Evolutionary conservation across 495 filamentous ascomycete genomes (phyloP).

Genomic region (Trichocladium antarcticum): DNA sequence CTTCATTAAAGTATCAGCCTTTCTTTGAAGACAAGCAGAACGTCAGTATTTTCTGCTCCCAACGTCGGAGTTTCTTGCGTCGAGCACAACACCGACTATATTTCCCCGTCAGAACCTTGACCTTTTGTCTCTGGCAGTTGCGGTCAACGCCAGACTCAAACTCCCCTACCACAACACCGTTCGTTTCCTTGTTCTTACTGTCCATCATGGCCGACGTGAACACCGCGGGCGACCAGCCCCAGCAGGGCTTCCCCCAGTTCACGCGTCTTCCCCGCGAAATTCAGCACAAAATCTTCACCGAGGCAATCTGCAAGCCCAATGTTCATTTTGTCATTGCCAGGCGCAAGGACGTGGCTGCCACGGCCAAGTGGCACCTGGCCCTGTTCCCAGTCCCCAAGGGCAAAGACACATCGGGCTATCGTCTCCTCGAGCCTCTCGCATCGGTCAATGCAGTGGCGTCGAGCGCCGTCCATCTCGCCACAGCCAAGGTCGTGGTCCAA

Average conservation of each 20-base stretch:
- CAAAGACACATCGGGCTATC: conserved; percentile 5
- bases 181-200: too few species aligned
- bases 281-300: conserved; percentile 8
- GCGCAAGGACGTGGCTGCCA: background rate
- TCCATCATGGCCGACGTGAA: too few species aligned
- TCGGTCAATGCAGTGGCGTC: background rate
- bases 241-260: background rate
- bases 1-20: too few species aligned
- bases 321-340: conserved; percentile 4
- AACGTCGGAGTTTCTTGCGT: too few species aligned
- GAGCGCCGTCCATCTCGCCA: background rate
- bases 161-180: too few species aligned
- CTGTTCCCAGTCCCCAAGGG: background rate
- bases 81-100: too few species aligned
- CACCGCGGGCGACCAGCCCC: background rate
- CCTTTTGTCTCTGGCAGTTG: too few species aligned
- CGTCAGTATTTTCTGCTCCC: too few species aligned
- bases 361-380: background rate
- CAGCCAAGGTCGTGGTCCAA: too few species aligned
- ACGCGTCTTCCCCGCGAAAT: conserved; percentile 5
- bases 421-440: background rate
- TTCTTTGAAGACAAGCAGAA: too few species aligned
- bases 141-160: too few species aligned
- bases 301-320: conserved; percentile 14
- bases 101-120: too few species aligned